Evolutionary conservation across 2,329 filamentous ascomycete species (phyloP), one percentile per base, ranked within the genome.

Genomic region (Claviceps maximensis): DNA sequence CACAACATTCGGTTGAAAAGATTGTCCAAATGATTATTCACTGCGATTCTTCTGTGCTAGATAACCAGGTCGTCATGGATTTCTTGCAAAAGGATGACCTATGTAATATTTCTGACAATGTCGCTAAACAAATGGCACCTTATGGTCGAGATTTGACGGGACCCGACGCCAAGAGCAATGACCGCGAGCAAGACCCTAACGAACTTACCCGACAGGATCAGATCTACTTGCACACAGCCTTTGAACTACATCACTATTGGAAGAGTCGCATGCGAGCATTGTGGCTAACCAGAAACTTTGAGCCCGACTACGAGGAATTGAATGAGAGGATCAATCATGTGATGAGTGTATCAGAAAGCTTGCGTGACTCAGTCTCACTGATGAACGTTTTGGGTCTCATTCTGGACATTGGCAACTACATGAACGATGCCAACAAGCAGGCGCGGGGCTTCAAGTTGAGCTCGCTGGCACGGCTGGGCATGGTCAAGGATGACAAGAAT

Each of bases 401-500:
- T 69, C 75, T 98, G 62, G 91, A 96, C 68, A 95, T 98, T 64
- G 93, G 93, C 69, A 98, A 98, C 70, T 98, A 95, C 77, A 98
- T 98, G 93, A 98, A 98, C 74, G 93, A 97, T 66, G 86, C 90
- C 53, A 97, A 96, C 72, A 98, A 98, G 73, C 93, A 97, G 71
- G 93, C 93, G 4, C 87, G 86, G 54, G 93, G 93, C 57, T 98
- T 98, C 83, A 98, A 98, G 74, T 81, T 98, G 15, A 93, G 89
- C 64, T 96, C 93, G 6, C 82, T 98, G 49, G 87, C 88, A 29
- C 83, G 93, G 53, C 75, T 98, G 53, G 90, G 86, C 56, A 97
- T 98, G 90, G 88, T 97, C 64, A 98, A 98, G 73, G 93, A 98
- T 65, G 89, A 95, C 74, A 96, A 96, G 78, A 98, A 98, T 69